Evolutionary conservation across 2,329 filamentous ascomycete species (phyloP).

Genomic region (Colletotrichum musicola): DNA sequence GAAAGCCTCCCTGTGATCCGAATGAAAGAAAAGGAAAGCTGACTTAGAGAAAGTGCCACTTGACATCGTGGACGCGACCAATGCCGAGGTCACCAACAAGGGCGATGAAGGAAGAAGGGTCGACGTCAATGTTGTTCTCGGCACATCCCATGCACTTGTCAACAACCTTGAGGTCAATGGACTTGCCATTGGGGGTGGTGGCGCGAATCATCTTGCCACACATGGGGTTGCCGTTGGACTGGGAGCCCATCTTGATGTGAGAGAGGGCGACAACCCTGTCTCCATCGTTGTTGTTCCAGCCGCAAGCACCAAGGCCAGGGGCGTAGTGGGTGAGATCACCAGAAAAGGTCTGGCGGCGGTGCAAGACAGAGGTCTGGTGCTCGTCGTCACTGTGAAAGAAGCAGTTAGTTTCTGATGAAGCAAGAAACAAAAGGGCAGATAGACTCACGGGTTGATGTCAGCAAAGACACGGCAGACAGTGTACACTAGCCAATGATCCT

Average conservation of each 20-base stretch:
- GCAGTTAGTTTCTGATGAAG: neutral
- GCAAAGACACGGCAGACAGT: constrained; percentile 22
- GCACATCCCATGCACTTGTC: constrained; percentile 39
- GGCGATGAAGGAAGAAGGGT: constrained; percentile 19
- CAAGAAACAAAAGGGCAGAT: neutral
- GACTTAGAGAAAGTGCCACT: constrained; percentile 9
- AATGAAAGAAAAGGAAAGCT: neutral
- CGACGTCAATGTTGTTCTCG: constrained; percentile 25
- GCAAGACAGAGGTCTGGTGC: neutral
- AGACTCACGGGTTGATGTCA: constrained; percentile 12
- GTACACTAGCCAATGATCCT: neutral
- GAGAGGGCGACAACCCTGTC: constrained; percentile 33
- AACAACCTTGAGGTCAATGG: constrained; percentile 9
- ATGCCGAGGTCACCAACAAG: constrained; percentile 21
- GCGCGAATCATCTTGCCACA: constrained; percentile 13
- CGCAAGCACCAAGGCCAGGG: constrained; percentile 33
- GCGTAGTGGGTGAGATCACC: constrained; percentile 37
- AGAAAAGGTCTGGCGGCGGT: constrained; percentile 20
- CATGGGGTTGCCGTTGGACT: constrained; percentile 35
- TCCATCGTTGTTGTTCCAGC: constrained; percentile 10
- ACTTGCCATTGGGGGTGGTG: constrained; percentile 12
- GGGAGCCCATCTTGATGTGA: constrained; percentile 34
- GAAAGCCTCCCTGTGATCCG: too few relatives aligned
- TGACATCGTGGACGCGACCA: constrained; percentile 14
- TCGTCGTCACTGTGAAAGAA: neutral